Percentiles rank a stretch among this genome's conserved stretches.
Conservation (phyloP, 169 alveolate species). For the Plasmodium malariae region DNA sequence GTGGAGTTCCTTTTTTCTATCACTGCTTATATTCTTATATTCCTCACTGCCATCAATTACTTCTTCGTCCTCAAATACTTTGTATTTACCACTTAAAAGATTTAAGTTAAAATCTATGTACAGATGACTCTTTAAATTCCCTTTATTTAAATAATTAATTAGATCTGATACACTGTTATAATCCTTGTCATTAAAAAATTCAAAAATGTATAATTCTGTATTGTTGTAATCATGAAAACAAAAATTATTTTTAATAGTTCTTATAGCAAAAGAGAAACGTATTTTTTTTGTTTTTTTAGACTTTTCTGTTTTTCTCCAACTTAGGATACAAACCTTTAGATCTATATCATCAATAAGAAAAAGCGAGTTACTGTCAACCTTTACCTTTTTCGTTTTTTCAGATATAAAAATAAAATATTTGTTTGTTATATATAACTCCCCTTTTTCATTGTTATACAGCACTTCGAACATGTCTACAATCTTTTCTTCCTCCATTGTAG, state of each 20-base stretch:
- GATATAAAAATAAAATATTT: conserved; percentile 46
- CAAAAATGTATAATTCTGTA: conserved; percentile 51
- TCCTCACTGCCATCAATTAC: not conserved
- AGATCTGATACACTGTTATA: conserved; percentile 15
- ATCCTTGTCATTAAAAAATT: conserved; percentile 31
- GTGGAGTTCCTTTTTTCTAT: too few relatives aligned
- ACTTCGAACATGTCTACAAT: conserved; percentile 30
- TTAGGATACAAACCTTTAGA: conserved; percentile 68
- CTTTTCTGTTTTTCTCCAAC: conserved; percentile 85
- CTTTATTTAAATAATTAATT: conserved; percentile 53
- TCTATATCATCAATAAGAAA: conserved; percentile 63
- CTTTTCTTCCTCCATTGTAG: conserved; percentile 68
- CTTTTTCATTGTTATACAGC: conserved; percentile 51
- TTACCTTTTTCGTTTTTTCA: conserved; percentile 43
- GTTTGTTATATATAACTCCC: conserved; percentile 40
- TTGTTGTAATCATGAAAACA: conserved; percentile 69
- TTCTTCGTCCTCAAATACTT: conserved; percentile 10
- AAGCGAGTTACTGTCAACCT: conserved; percentile 24
- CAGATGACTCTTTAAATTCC: conserved; percentile 48
- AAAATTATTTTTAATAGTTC: conserved; percentile 55
- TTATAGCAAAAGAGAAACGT: conserved; percentile 82
- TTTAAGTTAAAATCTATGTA: conserved; percentile 56
- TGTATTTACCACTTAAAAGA: conserved; percentile 37
- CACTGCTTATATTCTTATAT: not conserved
- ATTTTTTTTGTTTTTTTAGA: conserved; percentile 84